phyloP scores from a whole-genome alignment of 345 rosid genomes.

The Salix brachista region DNA sequence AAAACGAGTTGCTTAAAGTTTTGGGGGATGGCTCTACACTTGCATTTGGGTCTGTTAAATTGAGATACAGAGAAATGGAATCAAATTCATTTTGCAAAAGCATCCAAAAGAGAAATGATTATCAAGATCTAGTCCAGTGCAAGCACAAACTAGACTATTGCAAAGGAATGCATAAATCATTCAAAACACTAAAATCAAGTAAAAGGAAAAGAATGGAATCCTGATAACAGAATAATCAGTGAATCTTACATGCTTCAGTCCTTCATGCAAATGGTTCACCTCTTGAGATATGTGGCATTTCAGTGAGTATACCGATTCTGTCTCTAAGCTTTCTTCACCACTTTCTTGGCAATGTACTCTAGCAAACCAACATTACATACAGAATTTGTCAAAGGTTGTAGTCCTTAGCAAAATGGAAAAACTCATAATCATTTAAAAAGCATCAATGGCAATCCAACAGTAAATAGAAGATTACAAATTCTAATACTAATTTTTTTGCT shows the following conservation, averaged over 20 bases:
- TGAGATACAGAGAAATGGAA: background rate
- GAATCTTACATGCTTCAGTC: constrained; percentile 80
- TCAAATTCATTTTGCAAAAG: background rate
- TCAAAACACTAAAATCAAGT: background rate
- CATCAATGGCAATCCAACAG: background rate
- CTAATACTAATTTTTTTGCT: background rate
- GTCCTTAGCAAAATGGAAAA: background rate
- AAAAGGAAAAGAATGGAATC: background rate
- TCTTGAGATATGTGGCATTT: constrained; percentile 98
- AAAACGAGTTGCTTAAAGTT: background rate
- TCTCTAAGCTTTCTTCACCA: constrained; percentile 76
- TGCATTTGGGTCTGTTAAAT: background rate
- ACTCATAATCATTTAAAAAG: background rate
- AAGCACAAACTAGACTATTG: background rate
- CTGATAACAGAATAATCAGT: background rate
- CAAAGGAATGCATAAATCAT: background rate
- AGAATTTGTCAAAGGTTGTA: background rate
- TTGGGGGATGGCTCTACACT: background rate
- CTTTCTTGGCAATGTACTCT: constrained; percentile 93
- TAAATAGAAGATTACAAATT: background rate
- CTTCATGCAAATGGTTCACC: constrained; percentile 98
- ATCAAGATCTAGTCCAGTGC: background rate
- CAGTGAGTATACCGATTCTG: constrained; percentile 80
- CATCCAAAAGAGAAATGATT: background rate
- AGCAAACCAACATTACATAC: background rate